These are phyloP conservation scores for Debaryomycetaceae sp. DNA, from an alignment of 1,139 yeast genomes.

Conservation along the genomic window DNA sequence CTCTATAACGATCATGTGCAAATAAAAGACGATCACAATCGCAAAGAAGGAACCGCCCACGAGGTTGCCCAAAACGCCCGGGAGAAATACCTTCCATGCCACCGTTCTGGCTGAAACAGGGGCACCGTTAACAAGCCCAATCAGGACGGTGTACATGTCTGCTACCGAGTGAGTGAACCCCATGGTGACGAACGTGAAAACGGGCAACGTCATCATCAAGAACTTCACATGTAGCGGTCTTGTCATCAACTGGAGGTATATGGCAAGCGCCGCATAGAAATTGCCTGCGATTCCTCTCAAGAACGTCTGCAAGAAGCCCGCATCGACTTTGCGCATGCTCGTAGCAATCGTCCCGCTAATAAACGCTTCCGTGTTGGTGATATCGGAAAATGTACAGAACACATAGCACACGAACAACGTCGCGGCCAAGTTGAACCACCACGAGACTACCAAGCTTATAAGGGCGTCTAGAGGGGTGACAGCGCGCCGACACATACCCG, in stretches of 20 bases:
- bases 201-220: slow-evolving; percentile 51
- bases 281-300: slow-evolving; percentile 65
- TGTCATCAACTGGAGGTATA: slow-evolving; percentile 65
- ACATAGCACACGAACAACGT: slow-evolving; percentile 57
- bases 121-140: slow-evolving; percentile 59
- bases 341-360: slow-evolving; percentile 36
- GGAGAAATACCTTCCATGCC: slow-evolving; percentile 61
- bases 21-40: slow-evolving; percentile 51
- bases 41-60: slow-evolving; percentile 63
- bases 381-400: slow-evolving; percentile 44
- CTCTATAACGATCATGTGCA: slow-evolving; percentile 62
- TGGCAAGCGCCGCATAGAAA: slow-evolving; percentile 63
- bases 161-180: slow-evolving; percentile 78
- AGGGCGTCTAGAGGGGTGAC: slow-evolving; percentile 50
- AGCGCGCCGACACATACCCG: slow-evolving; percentile 59
- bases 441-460: slow-evolving; percentile 62
- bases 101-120: slow-evolving; percentile 49
- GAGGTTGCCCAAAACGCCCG: slow-evolving; percentile 60
- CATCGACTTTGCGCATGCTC: slow-evolving; percentile 35
- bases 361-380: slow-evolving; percentile 27
- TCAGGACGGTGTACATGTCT: slow-evolving; percentile 58
- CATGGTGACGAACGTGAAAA: slow-evolving; percentile 61
- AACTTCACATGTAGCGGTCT: slow-evolving; percentile 74
- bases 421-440: slow-evolving; percentile 54
- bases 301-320: slow-evolving; percentile 46